Evolutionary conservation across 2,329 filamentous ascomycete species (phyloP), one percentile per base, ranked within the genome.

Genomic region (Colletotrichum melonis): DNA sequence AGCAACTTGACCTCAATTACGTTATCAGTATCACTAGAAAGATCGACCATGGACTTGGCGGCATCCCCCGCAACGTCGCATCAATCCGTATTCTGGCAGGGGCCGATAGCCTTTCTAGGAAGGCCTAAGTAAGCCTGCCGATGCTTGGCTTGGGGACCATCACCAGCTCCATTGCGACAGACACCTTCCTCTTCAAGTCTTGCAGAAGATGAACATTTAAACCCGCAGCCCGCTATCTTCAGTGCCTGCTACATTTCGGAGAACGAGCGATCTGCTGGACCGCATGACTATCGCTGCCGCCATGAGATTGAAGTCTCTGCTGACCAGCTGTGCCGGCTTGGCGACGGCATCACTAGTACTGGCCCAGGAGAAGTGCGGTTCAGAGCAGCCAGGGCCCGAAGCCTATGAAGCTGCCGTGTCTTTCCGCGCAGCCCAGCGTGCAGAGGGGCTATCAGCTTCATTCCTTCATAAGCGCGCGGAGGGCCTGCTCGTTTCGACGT

Each of bases 111-210:
- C 19, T 11, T 55, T 62, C 19, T 35, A 28, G 24, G n/a, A 62
- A 62, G 14, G 24, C 6, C 55, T 66, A n/a, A 14, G 19, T 66
- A n/a, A 14, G 19, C 35, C 49, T 3, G 46, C 14, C 22, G 26
- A 55, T 12, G 30, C 46, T 63, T 63, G 57, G 66, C 57, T 28
- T 8, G 38, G 62, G 12, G 30, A 60, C 14, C 58, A 24, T 55
- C 46, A 60, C 28, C 46, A 67, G 52, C 32, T 62, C 69, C 69
- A 67, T 62, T 49, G 12, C 58, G 38, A 52, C 12, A 19, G 57
- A n/a, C 49, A 72, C 69, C 69, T 72, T 72, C 49, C 69, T 60
- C 14, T 49, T 72, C n/a, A 24, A 68, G 7, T 57, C 49, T 30
- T 2, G 8, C 11, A 6, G 11, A 52, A 9, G 30, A 24, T 38